These are phyloP conservation scores for Triticum monococcum DNA, from an alignment of 176 grass and related monocot species.

Conservation along the genomic window DNA sequence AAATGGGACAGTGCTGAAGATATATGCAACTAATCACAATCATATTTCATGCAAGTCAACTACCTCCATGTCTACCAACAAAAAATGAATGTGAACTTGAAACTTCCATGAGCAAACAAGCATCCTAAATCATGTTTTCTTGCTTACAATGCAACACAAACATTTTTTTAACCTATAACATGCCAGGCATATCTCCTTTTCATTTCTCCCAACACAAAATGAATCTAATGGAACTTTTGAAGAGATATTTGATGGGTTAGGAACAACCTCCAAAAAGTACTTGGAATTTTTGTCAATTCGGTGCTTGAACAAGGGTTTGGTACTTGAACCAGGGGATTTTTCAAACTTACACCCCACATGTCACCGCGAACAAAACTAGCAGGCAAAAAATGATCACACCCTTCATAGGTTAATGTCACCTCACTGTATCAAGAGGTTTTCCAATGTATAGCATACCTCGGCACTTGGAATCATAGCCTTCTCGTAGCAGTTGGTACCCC, in stretches of 20 bases:
- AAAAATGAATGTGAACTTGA: not conserved
- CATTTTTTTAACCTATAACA: not conserved
- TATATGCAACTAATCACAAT: not conserved
- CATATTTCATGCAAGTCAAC: not conserved
- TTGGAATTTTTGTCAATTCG: not conserved
- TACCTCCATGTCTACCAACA: not conserved
- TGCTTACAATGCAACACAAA: not conserved
- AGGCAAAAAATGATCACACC: not conserved
- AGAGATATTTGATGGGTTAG: not conserved
- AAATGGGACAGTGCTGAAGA: too few relatives aligned
- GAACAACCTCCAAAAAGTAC: not conserved
- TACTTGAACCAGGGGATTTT: not conserved
- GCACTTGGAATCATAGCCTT: constrained; percentile 89
- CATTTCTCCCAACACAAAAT: not conserved
- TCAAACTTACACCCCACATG: not conserved
- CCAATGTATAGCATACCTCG: constrained; percentile 57
- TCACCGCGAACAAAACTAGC: not conserved
- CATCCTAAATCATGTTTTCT: not conserved
- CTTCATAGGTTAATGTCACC: not conserved
- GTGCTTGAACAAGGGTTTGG: not conserved
- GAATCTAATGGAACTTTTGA: not conserved
- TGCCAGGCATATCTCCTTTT: not conserved
- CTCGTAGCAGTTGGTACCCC: constrained; percentile 96
- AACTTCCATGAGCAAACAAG: not conserved
- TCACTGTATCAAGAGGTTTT: not conserved